Base-by-base conservation (phyloP, 192 early-diverging fungal species). In the Entophlyctis luteolus region DNA sequence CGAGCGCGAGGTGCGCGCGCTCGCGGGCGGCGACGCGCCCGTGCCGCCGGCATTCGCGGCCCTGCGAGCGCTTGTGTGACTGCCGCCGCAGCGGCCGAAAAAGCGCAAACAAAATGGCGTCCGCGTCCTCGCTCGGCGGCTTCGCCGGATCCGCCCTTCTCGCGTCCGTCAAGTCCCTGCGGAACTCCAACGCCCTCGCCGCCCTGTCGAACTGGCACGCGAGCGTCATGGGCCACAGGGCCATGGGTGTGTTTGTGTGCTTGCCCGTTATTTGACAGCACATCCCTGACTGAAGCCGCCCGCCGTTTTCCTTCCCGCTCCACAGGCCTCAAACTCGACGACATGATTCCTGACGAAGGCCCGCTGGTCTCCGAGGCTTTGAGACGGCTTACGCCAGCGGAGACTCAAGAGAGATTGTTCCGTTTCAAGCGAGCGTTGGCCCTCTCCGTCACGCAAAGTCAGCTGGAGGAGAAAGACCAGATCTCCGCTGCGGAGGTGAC, bases 261-360 rank as follows among this genome's bases (percentile, higher is more conserved):
- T n/a, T n/a, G n/a, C n/a, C n/a, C n/a, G n/a, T n/a, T n/a, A n/a
- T n/a, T n/a, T n/a, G n/a, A n/a, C n/a, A n/a, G n/a, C n/a, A n/a
- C n/a, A n/a, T n/a, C n/a, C n/a, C n/a, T n/a, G n/a, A n/a, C n/a
- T n/a, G n/a, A n/a, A n/a, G n/a, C n/a, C n/a, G n/a, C n/a, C n/a
- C n/a, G n/a, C n/a, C n/a, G n/a, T n/a, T n/a, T n/a, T n/a, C n/a
- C n/a, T n/a, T n/a, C n/a, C n/a, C n/a, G n/a, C n/a, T n/a, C n/a
- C n/a, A 10, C 62, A 90, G 95, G 95, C 65, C 80, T 98, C 47
- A 82, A 84, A 52, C 91, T 88, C 70, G 95, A 98, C 82, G 95
- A 96, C 76, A 76, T 98, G 48, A 79, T 95, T 75, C 82, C 80
- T 32, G 92, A 94, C 47, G 93, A 98, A 77, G 90, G 78, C 52